Evolutionary conservation across 768 basidiomycete species (phyloP).

Genomic region (Calvatia gigantea): DNA sequence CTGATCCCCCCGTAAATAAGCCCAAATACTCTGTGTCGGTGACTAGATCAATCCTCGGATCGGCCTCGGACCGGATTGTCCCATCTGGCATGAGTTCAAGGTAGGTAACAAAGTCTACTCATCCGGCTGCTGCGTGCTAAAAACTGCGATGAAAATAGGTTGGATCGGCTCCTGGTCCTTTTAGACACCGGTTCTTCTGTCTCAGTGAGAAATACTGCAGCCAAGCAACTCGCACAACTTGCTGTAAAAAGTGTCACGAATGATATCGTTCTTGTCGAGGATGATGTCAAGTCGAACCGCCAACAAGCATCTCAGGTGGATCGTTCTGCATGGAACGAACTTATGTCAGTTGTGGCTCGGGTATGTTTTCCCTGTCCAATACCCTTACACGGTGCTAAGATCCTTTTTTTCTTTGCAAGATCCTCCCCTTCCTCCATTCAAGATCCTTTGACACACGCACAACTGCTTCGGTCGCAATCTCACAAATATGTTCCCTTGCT

Average conservation of each 20-base stretch:
- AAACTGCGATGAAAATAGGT: constrained; percentile 43
- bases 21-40: constrained; percentile 36
- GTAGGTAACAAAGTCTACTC: constrained; percentile 29
- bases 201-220: constrained; percentile 91
- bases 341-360: constrained; percentile 86
- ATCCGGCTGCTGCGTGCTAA: background rate
- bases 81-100: constrained; percentile 76
- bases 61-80: constrained; percentile 48
- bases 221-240: constrained; percentile 91
- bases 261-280: constrained; percentile 73
- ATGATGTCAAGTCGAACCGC: constrained; percentile 65
- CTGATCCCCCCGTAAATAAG: constrained; percentile 55
- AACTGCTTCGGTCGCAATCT: constrained; percentile 85
- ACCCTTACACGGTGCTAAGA: constrained; percentile 13
- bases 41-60: constrained; percentile 20
- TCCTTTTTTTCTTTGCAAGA: constrained; percentile 39
- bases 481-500: constrained; percentile 80
- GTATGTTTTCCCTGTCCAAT: constrained; percentile 37
- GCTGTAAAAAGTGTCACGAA: constrained; percentile 82
- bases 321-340: constrained; percentile 82
- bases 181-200: constrained; percentile 93
- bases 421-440: constrained; percentile 87
- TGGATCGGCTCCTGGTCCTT: constrained; percentile 94
- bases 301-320: constrained; percentile 59
- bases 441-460: constrained; percentile 90